phyloP scores from a whole-genome alignment of 1,284 basidiomycete species.

The Papiliotrema laurentii region DNA sequence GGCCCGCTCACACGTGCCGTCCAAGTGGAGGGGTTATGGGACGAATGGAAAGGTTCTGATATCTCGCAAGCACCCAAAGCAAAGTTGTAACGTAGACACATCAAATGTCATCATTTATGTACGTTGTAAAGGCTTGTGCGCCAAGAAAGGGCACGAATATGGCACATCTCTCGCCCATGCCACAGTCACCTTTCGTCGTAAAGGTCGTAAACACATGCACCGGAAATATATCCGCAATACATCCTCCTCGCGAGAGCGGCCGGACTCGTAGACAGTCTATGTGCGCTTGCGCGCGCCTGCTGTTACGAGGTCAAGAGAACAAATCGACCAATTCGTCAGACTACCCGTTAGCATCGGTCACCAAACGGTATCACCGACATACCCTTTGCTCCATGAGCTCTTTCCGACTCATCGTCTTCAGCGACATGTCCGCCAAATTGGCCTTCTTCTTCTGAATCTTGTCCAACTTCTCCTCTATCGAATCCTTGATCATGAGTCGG shows the following conservation, averaged over 20 bases:
- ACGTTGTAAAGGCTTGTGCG: no score
- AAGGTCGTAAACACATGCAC: no score
- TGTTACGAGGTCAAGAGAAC: slow-evolving; percentile 37
- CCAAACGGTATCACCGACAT: slow-evolving; percentile 17
- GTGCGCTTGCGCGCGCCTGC: no score
- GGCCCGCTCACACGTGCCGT: slow-evolving; percentile 55
- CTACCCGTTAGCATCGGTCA: slow-evolving; percentile 48
- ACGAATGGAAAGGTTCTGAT: slow-evolving; percentile 21
- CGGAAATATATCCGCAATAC: no score
- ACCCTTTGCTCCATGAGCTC: slow-evolving; percentile 76
- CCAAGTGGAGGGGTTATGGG: slow-evolving; percentile 50
- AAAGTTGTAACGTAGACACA: slow-evolving; percentile 17
- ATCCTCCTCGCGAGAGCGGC: no score
- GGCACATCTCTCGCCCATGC: no score
- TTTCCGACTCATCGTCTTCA: slow-evolving; percentile 72
- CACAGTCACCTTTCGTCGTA: no score
- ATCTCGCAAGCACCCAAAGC: slow-evolving; percentile 2
- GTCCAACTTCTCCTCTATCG: slow-evolving; percentile 82
- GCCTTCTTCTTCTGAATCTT: slow-evolving; percentile 94
- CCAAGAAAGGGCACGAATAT: no score
- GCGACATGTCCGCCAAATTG: slow-evolving; percentile 82
- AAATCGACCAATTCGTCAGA: slow-evolving; percentile 43
- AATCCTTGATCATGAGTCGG: slow-evolving; percentile 87
- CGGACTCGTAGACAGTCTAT: no score
- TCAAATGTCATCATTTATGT: not conserved